Evolutionary conservation across 805 yeast species (phyloP), one percentile per base, ranked within the genome.

Genomic region (Saturnispora ahearnii): DNA sequence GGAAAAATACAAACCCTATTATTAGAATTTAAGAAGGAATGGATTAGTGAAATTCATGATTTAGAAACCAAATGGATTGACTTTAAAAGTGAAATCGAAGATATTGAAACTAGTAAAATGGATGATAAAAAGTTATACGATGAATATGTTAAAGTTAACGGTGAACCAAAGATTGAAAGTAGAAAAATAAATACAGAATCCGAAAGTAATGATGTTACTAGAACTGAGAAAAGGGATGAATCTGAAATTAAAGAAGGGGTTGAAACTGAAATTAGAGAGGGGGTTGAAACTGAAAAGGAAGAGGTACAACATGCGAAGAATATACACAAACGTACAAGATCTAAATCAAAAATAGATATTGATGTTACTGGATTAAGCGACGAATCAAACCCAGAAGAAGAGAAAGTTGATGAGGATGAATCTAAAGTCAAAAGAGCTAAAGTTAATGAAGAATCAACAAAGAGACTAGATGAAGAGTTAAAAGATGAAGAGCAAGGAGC

Each of bases 91-190:
- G 76, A 73, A 50, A 71, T 73, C 7, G 69, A 67, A 26, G 58
- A 62, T 54, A 71, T 73, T 13, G 74, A 70, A 45, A 59, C 61
- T 34, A 76, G 77, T 1, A 65, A 65, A 46, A 60, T 72, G 55
- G 73, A 71, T 41, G 68, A 67, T 30, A 62, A 65, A 36, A 55
- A 61, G 13, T 51, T 68, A 15, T 49, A 56, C 18, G 53, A 58
- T 40, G 70, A 65, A 51, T 59, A 61, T 46, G 33, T 43, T 44
- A 55, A 53, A 41, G 50, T 45, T 15, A 32, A 44, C 15, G 22
- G 31, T 24, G 7, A 21, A 15, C 29, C 6, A 13, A 22, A 12
- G 18, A 8, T 11, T 8, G 30, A 24, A 22, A 26, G 9, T 26
- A 6, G 6, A 26, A 5, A 26, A 26, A 6, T 26, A 26, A 8